Conservation (phyloP, 129 eudicot genomes). For the Helianthus tuberosus region DNA sequence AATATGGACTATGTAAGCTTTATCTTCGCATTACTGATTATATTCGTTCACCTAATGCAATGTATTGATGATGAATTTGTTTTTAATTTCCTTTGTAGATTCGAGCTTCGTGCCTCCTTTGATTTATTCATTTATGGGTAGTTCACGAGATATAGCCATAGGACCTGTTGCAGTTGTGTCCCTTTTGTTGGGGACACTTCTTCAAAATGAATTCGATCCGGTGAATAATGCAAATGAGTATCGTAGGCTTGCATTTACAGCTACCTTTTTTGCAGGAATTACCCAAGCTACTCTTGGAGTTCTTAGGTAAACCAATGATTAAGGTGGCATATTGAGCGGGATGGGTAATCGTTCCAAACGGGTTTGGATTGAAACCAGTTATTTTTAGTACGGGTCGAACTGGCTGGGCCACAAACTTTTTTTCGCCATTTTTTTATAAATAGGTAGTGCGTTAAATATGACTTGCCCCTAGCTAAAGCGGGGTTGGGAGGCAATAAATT, state of each 20-base stretch:
- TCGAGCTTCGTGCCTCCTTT: slow-evolving; percentile 91
- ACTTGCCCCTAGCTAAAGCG: background rate
- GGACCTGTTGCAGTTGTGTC: slow-evolving; percentile 96
- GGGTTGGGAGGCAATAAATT: background rate
- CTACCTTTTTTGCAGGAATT: slow-evolving; percentile 88
- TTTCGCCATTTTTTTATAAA: background rate
- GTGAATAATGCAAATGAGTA: slow-evolving; percentile 46
- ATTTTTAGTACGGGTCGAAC: background rate
- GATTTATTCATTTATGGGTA: slow-evolving; percentile 90
- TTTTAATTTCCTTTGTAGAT: slow-evolving; percentile 43
- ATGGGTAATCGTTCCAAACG: background rate
- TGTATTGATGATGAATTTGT: slow-evolving; percentile 4
- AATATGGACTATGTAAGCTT: slow-evolving; percentile 79
- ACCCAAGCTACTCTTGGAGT: slow-evolving; percentile 86
- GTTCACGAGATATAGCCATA: slow-evolving; percentile 89
- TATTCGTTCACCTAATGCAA: background rate
- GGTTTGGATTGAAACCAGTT: background rate
- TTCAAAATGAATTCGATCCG: slow-evolving; percentile 72
- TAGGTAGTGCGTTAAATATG: background rate
- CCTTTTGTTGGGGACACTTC: slow-evolving; percentile 70
- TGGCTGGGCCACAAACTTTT: background rate
- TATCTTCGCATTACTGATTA: background rate
- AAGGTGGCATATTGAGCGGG: background rate
- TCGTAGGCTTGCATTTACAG: slow-evolving; percentile 79
- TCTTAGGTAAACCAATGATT: slow-evolving; percentile 53